Percentiles rank a stretch among this genome's conserved stretches.
Conservation (phyloP, 2,329 filamentous ascomycete species). For the Raffaelea arxii region DNA sequence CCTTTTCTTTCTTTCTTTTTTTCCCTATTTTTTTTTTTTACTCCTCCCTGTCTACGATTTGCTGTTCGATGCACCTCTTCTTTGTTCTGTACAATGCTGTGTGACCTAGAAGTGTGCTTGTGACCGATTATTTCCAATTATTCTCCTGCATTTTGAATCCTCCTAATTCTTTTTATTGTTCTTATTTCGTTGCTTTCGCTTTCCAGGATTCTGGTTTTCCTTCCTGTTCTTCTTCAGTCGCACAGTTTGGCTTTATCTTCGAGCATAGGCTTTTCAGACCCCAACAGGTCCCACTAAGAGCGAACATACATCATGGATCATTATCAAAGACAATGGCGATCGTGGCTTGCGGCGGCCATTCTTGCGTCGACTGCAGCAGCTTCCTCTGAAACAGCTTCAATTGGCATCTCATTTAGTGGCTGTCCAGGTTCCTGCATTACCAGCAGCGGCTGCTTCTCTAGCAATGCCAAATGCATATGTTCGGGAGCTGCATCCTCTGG, state of each 20-base stretch:
- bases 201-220: too few species aligned
- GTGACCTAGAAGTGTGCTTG: background rate
- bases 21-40: background rate
- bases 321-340: background rate
- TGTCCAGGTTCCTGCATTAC: background rate
- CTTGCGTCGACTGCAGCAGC: background rate
- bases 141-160: background rate
- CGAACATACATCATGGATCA: too few species aligned
- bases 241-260: too few species aligned
- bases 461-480: slow-evolving; percentile 8
- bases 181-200: background rate
- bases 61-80: background rate
- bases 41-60: background rate
- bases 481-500: background rate
- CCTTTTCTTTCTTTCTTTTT: background rate
- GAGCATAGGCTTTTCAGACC: background rate
- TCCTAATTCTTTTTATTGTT: background rate
- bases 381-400: background rate
- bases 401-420: background rate
- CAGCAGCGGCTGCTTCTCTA: slow-evolving; percentile 4
- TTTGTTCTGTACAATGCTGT: background rate
- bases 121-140: background rate
- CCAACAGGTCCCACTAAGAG: background rate
- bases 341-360: background rate
- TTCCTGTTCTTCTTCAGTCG: too few species aligned